Evolutionary conservation across 331 rosid genomes (phyloP), one percentile per base, ranked within the genome.

Genomic region (Prunus yedoensis): DNA sequence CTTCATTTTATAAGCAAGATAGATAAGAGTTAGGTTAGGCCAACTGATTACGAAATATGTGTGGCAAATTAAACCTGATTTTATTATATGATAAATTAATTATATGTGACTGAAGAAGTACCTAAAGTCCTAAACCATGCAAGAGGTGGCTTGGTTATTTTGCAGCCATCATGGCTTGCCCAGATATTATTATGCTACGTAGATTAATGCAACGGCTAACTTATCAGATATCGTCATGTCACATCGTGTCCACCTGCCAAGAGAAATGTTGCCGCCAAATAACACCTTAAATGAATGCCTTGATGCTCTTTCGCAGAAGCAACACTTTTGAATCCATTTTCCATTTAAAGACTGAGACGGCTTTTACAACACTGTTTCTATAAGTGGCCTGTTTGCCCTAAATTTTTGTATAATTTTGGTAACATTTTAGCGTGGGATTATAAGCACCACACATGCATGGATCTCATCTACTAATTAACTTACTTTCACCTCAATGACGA

Each of bases 281-380:
- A 38, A 30, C 67, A 30, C 17, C 3, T 17, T 46, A 62, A 62
- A 28, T 30, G 28, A 25, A 38, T 38, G 52, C 52, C 66, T 5
- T 15, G 41, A 27, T 27, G n/a, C 62, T 7, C 16, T 60, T 60
- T 27, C 66, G 4, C 9, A 16, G 57, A 8, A 68, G 46, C 61
- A 49, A n/a, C 75, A 41, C 41, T 50, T 4, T 41, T 38, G 43
- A 38, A 15, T 56, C 41, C 66, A 38, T 4, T 56, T 56, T n/a
- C 76, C 43, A 14, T 38, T 13, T 56, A 20, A 27, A n/a, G 30
- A 53, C 50, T 28, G 62, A 71, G 53, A 71, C 66, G 76, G 53
- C 20, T 41, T 43, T 53, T n/a, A 53, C 51, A 30, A 71, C 23
- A 57, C 38, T 56, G 28, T 21, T 38, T 23, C 47, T 16, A 5